Evolutionary conservation across 192 early-diverging fungal genomes (phyloP).

Genomic region (Phycomyces nitens): DNA sequence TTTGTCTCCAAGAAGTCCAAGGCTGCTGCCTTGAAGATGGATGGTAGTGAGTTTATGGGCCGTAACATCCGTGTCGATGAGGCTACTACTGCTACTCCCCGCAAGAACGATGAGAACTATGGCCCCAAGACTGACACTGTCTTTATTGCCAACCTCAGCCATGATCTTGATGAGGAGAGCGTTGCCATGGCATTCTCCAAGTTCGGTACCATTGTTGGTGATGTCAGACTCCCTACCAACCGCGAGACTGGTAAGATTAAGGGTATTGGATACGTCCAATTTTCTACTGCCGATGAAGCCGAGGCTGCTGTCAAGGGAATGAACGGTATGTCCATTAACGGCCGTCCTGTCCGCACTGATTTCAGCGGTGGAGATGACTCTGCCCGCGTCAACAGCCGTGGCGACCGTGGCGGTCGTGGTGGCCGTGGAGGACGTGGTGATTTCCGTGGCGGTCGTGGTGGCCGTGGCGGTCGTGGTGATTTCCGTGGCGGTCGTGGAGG

Average conservation of each 20-base stretch:
- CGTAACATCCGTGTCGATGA: slow-evolving; percentile 78
- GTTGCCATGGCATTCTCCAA: slow-evolving; percentile 47
- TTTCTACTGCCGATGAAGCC: slow-evolving; percentile 61
- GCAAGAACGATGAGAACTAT: slow-evolving; percentile 10
- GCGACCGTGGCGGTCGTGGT: slow-evolving; percentile 46
- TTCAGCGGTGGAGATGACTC: slow-evolving; percentile 56
- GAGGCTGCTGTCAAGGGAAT: slow-evolving; percentile 72
- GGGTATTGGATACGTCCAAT: slow-evolving; percentile 93
- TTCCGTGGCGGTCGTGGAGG: slow-evolving; percentile 25
- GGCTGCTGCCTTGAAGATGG: slow-evolving; percentile 63
- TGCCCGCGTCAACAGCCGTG: slow-evolving; percentile 36
- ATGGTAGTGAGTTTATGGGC: slow-evolving; percentile 77
- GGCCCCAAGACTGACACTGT: slow-evolving; percentile 48
- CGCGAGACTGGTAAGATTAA: slow-evolving; percentile 69
- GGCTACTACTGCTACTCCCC: slow-evolving; percentile 47
- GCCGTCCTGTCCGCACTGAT: slow-evolving; percentile 84
- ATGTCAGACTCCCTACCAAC: slow-evolving; percentile 71
- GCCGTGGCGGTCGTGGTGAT: slow-evolving; percentile 37
- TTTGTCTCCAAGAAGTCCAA: slow-evolving; percentile 64
- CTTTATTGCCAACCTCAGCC: slow-evolving; percentile 79
- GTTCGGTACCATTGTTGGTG: slow-evolving; percentile 59
- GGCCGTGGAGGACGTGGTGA: slow-evolving; percentile 50
- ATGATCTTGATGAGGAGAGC: slow-evolving; percentile 57
- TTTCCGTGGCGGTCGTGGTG: slow-evolving; percentile 43
- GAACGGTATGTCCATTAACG: slow-evolving; percentile 74